phyloP scores from a whole-genome alignment of 164 flowering plant genomes.

The Aristolochia fimbriata region DNA sequence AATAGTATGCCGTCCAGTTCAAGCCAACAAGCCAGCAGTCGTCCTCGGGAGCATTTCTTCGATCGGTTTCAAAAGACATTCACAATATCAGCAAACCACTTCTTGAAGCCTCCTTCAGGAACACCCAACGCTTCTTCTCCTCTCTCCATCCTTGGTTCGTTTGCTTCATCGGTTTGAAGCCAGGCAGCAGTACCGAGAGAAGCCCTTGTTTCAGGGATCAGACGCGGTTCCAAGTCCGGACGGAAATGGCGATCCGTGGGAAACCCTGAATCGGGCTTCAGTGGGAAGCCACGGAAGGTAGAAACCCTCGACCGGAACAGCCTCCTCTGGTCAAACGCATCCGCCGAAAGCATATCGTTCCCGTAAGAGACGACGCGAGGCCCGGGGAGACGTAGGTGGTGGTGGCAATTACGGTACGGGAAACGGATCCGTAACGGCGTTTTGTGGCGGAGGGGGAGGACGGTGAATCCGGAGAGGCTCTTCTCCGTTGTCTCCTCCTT shows the following conservation, averaged over 20 bases:
- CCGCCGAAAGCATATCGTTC: constrained; percentile 28
- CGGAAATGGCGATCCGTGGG: too few species aligned
- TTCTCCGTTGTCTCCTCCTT: not conserved
- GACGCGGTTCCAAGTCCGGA: constrained; percentile 1
- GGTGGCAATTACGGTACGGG: constrained; percentile 20
- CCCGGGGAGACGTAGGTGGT: constrained; percentile 5
- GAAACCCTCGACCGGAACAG: not conserved
- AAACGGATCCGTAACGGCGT: constrained; percentile 18
- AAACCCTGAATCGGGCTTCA: constrained; percentile 9
- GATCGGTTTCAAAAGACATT: constrained; percentile 11
- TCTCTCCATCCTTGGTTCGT: not conserved
- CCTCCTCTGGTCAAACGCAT: not conserved
- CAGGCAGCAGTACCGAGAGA: not conserved
- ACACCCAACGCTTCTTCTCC: not conserved
- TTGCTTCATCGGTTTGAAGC: not conserved
- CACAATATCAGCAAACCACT: constrained; percentile 26
- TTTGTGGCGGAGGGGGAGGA: not conserved
- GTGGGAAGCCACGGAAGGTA: not conserved
- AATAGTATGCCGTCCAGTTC: not conserved
- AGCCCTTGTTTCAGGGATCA: not conserved
- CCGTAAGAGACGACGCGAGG: constrained; percentile 17
- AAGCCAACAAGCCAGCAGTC: not conserved
- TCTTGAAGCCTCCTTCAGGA: constrained; percentile 21
- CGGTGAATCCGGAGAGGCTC: not conserved
- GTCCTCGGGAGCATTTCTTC: not conserved